Conservation (phyloP, 2,329 filamentous ascomycete species). For the Calonectria crousiana region DNA sequence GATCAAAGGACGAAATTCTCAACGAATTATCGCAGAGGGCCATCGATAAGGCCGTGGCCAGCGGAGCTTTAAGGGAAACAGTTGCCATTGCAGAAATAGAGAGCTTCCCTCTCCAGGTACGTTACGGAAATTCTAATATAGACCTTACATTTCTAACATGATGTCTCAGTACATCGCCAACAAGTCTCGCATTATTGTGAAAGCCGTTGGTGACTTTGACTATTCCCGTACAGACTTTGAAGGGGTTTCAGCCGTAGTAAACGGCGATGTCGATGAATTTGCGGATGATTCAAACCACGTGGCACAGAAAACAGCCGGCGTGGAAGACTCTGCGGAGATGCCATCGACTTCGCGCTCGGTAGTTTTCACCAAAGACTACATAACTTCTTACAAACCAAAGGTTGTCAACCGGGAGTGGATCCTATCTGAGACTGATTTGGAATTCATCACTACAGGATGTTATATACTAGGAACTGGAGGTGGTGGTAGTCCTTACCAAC, state of each 20-base stretch:
- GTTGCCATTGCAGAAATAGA: slow-evolving; percentile 62
- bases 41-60: slow-evolving; percentile 34
- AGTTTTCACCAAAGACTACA: background rate
- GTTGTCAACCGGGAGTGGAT: slow-evolving; percentile 62
- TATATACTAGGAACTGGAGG: slow-evolving; percentile 69
- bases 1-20: slow-evolving; percentile 8
- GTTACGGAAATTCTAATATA: slow-evolving; percentile 21
- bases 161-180: slow-evolving; percentile 26
- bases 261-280: slow-evolving; percentile 1
- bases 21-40: slow-evolving; percentile 2
- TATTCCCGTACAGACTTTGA: slow-evolving; percentile 21
- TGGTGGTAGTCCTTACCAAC: slow-evolving; percentile 63
- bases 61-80: slow-evolving; percentile 51
- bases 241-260: background rate
- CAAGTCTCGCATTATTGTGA: slow-evolving; percentile 65
- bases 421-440: slow-evolving; percentile 64
- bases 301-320: background rate
- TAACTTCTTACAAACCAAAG: slow-evolving; percentile 56
- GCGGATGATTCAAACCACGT: slow-evolving; percentile 7
- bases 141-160: background rate
- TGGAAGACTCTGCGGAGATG: background rate
- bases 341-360: background rate
- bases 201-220: slow-evolving; percentile 66
- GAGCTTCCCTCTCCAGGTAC: slow-evolving; percentile 60
- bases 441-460: slow-evolving; percentile 65